Percentiles rank a stretch among this genome's conserved stretches.
These are phyloP conservation scores for Stevia rebaudiana DNA, from an alignment of 140 eudicot genomes.

Conservation along the genomic window DNA sequence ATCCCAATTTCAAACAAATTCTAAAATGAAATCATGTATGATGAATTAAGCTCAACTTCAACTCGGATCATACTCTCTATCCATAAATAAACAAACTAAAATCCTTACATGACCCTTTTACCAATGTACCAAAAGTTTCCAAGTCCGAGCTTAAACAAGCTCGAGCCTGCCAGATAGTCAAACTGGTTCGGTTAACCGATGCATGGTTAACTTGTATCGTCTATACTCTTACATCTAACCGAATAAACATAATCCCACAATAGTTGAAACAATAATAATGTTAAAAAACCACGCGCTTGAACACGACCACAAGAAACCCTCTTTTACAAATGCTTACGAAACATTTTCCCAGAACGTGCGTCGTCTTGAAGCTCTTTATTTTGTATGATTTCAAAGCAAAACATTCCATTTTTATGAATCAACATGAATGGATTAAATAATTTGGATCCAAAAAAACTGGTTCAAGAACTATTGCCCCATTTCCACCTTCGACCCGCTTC, in stretches of 20 bases:
- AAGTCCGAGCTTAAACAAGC: neutral
- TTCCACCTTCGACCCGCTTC: conserved; percentile 85
- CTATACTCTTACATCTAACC: neutral
- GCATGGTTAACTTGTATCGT: neutral
- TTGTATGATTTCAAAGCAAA: conserved; percentile 5
- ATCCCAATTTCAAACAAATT: too few relatives aligned
- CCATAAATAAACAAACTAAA: neutral
- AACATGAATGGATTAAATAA: neutral
- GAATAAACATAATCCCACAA: conserved; percentile 18
- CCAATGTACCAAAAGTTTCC: conserved; percentile 7
- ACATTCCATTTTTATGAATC: neutral
- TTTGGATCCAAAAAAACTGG: neutral
- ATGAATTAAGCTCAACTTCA: too few relatives aligned
- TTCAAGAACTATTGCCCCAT: conserved; percentile 53
- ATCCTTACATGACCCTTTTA: conserved; percentile 5
- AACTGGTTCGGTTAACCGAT: conserved; percentile 2
- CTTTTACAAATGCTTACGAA: neutral
- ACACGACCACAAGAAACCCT: neutral
- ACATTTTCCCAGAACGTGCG: neutral
- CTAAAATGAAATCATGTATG: too few relatives aligned
- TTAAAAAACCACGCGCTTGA: conserved; percentile 7
- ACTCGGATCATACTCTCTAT: too few relatives aligned
- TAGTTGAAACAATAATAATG: neutral
- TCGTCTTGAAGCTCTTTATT: conserved; percentile 1
- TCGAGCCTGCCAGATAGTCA: conserved; percentile 3